Percentiles rank a stretch among this genome's conserved stretches.
Evolutionary conservation across 306 rosid species (phyloP).

Genomic region (Cucurbita pepo): DNA sequence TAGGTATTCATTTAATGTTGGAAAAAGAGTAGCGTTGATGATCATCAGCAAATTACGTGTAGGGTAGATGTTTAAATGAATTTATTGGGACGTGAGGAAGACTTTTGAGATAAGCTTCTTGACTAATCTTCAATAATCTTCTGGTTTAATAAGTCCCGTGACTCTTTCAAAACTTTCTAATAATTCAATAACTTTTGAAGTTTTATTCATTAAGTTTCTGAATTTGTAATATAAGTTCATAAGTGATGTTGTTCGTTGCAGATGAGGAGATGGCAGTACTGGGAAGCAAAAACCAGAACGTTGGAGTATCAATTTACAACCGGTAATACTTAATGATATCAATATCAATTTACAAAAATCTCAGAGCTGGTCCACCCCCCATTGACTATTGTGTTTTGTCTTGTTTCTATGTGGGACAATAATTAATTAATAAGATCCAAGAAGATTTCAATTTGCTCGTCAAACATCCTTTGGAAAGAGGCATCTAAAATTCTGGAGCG

Average conservation of each 20-base stretch:
- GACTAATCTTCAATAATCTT: background rate
- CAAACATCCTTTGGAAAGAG: slow-evolving; percentile 52
- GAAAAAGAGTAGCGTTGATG: background rate
- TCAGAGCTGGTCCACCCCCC: background rate
- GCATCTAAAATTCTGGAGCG: slow-evolving; percentile 38
- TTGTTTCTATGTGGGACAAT: background rate
- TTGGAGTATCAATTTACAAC: slow-evolving; percentile 24
- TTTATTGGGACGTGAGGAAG: background rate
- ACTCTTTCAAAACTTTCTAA: no score
- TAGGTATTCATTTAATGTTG: background rate
- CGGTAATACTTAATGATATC: slow-evolving; percentile 12
- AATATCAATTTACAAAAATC: background rate
- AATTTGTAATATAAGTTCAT: background rate
- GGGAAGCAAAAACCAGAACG: slow-evolving; percentile 54
- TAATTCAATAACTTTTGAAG: no score
- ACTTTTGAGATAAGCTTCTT: background rate
- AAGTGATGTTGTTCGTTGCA: background rate
- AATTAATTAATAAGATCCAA: slow-evolving; percentile 22
- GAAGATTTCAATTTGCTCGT: slow-evolving; percentile 35
- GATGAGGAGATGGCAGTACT: slow-evolving; percentile 40
- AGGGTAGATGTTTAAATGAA: background rate
- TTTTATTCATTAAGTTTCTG: no score
- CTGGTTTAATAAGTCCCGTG: no score
- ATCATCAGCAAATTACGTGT: background rate
- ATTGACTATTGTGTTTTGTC: background rate